Conservation (phyloP, 2,329 filamentous ascomycete genomes). For the Hypomyces perniciosus region DNA sequence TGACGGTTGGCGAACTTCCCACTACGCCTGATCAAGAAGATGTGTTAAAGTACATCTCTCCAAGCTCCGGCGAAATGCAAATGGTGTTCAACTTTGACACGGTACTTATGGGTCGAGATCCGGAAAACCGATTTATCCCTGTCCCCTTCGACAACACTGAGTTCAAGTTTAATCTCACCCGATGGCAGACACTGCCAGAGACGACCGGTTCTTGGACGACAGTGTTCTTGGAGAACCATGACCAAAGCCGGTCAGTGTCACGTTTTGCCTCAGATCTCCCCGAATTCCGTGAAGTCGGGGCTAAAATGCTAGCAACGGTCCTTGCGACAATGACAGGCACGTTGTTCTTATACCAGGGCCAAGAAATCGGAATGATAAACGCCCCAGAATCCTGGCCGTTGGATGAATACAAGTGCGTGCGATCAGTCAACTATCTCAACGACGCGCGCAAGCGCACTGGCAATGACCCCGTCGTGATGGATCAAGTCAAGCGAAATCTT, state of each 20-base stretch:
- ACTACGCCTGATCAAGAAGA: conserved; percentile 32
- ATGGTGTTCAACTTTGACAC: conserved; percentile 19
- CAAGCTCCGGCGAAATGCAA: conserved; percentile 31
- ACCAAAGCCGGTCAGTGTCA: conserved; percentile 52
- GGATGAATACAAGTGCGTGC: conserved; percentile 49
- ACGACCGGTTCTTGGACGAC: conserved; percentile 52
- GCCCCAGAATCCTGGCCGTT: conserved; percentile 45
- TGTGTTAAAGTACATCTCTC: conserved; percentile 43
- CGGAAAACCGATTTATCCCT: background rate
- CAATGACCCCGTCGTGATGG: conserved; percentile 28
- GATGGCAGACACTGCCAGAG: conserved; percentile 45
- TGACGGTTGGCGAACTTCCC: conserved; percentile 39
- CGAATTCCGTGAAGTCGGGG: conserved; percentile 37
- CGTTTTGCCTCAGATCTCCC: conserved; percentile 44
- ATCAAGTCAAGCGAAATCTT: conserved; percentile 21
- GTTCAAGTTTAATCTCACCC: conserved; percentile 22
- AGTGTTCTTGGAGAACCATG: conserved; percentile 59
- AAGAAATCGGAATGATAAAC: conserved; percentile 57
- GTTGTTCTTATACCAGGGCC: conserved; percentile 53
- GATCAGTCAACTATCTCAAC: conserved; percentile 43
- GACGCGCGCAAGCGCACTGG: conserved; percentile 45
- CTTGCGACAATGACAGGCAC: conserved; percentile 46
- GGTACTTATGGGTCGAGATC: background rate
- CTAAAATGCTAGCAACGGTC: conserved; percentile 49
- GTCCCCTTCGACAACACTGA: background rate